Base-by-base conservation (phyloP, 164 flowering plant genomes). In the Liquidambar formosana region DNA sequence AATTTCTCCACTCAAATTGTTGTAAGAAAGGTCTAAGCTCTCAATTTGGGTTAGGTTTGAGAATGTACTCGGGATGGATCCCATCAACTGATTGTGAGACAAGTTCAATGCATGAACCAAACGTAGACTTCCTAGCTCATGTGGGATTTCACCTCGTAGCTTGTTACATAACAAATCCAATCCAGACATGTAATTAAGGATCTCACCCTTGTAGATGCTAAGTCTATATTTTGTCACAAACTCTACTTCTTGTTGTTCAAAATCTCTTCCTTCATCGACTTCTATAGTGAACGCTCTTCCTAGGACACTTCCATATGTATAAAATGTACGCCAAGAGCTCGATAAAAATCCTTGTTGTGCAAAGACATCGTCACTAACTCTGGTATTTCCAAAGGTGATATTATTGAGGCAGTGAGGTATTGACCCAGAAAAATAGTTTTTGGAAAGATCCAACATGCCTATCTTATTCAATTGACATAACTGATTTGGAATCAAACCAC, bases 101-200 rank as follows among this genome's bases (percentile, higher is more conserved):
- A 70, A 44, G 52, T 61, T 68, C n/a, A 68, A 5, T n/a, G 64
- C 56, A 45, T 28, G 44, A 19, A 59, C 18, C 46, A 2, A 19
- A 12, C 26, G 13, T 22, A 61, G 57, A 12, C 28, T 4, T 49
- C 57, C 61, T 19, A 61, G 11, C 18, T 41, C 60, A 2, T 2
- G 1, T 5, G 58, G 71, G 46, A 69, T 60, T 15, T 44, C 57
- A 10, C 65, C 71, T 8, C 27, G 18, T 27, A 69, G 45, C 0
- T 60, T 59, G 47, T 60, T 69, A 15, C 63, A 48, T 28, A 65
- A 48, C 45, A 69, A 21, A 49, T 69, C 71, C 52, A 69, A 48
- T 48, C 65, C 71, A 19, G 65, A 60, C 56, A 68, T 58, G 52
- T 5, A 46, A 26, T 68, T 48, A 1, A 68, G 64, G 18, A 68